Conservation (phyloP, 257 asterid genomes). For the Haberlea rhodopensis region DNA sequence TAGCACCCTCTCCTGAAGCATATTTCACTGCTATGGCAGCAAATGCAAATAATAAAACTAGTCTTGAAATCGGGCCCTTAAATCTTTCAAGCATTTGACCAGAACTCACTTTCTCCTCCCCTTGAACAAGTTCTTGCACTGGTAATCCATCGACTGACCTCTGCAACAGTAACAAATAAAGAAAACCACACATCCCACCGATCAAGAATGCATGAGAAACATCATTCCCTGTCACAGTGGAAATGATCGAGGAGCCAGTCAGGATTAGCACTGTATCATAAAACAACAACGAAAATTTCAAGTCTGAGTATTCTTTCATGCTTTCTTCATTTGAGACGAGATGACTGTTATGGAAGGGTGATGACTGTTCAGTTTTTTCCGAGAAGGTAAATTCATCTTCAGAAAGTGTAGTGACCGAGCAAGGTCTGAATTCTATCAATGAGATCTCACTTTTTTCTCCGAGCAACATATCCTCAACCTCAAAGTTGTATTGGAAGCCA, state of each 20-base stretch:
- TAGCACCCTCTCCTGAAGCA: conserved; percentile 44
- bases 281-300: conserved; percentile 63
- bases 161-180: conserved; percentile 61
- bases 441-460: conserved; percentile 73
- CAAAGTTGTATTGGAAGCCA: conserved; percentile 50
- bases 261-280: conserved; percentile 59
- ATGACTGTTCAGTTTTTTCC: conserved; percentile 22
- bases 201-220: conserved; percentile 53
- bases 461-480: conserved; percentile 57
- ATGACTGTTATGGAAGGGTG: conserved; percentile 21
- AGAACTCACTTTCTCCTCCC: conserved; percentile 26
- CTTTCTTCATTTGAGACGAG: conserved; percentile 51
- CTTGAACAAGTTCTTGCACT: conserved; percentile 37
- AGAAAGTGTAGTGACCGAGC: conserved; percentile 45
- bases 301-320: conserved; percentile 75
- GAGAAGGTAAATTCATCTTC: conserved; percentile 30
- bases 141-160: conserved; percentile 70
- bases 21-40: conserved; percentile 37
- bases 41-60: conserved; percentile 48
- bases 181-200: conserved; percentile 73
- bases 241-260: conserved; percentile 52
- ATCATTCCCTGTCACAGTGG: conserved; percentile 40
- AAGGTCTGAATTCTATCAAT: conserved; percentile 68
- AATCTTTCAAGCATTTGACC: conserved; percentile 34
- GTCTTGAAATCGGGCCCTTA: conserved; percentile 37